These are phyloP conservation scores for Aspergillus alliaceus DNA, from an alignment of 2,329 filamentous ascomycete species.

Conservation along the genomic window DNA sequence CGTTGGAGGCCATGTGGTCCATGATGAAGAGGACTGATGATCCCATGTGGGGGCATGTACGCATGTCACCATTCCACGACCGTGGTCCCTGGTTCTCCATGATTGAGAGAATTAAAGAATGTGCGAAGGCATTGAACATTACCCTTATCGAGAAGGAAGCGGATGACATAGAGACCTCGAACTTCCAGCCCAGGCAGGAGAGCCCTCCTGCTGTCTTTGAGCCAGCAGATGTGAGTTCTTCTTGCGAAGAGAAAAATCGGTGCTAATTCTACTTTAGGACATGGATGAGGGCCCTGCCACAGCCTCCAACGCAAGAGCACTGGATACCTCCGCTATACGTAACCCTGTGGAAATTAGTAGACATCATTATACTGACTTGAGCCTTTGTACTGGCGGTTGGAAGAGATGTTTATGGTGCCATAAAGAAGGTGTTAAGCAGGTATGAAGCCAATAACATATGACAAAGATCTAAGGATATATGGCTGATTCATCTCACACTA, in stretches of 20 bases:
- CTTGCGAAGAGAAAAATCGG: not conserved
- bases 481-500: not conserved
- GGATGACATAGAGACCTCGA: conserved; percentile 12
- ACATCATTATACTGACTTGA: not conserved
- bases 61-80: conserved; percentile 19
- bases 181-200: not conserved
- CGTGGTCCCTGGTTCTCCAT: conserved; percentile 15
- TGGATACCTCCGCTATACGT: not conserved
- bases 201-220: not conserved
- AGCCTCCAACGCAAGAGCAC: not conserved
- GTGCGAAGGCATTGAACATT: conserved; percentile 7
- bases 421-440: conserved; percentile 7
- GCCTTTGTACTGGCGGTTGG: conserved; percentile 15
- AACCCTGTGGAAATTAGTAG: not conserved
- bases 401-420: conserved; percentile 27
- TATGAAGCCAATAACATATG: not conserved
- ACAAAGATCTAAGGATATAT: not conserved
- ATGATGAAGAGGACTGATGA: conserved; percentile 18
- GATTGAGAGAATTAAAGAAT: conserved; percentile 13
- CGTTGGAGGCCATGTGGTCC: conserved; percentile 23
- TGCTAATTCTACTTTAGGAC: not conserved
- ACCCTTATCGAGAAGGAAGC: conserved; percentile 4
- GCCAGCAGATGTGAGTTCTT: not conserved
- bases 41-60: conserved; percentile 24
- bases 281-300: not conserved